Conservation (phyloP, 805 yeast genomes). For the Lipomyces kockii region DNA sequence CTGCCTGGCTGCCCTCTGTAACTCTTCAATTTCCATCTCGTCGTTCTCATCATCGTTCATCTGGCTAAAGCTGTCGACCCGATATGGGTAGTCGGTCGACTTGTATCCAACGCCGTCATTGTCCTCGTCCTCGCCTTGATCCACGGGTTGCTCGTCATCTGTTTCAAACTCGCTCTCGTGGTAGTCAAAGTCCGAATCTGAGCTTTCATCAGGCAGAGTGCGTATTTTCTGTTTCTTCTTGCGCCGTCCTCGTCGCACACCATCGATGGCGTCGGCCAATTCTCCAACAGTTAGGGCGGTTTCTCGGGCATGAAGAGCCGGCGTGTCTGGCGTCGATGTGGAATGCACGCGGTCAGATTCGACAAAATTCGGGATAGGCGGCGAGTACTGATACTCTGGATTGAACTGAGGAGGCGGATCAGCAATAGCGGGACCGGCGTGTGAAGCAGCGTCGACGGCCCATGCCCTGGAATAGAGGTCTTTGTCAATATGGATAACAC, state of each 20-base stretch:
- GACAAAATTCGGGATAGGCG: conserved; percentile 32
- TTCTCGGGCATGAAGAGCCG: not conserved
- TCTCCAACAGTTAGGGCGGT: not conserved
- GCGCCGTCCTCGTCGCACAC: conserved; percentile 4
- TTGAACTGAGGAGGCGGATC: conserved; percentile 19
- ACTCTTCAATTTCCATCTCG: conserved; percentile 49
- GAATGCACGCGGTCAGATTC: conserved; percentile 9
- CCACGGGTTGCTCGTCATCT: conserved; percentile 21
- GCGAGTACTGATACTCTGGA: conserved; percentile 25
- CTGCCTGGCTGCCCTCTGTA: conserved; percentile 46
- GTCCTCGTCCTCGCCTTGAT: conserved; percentile 43
- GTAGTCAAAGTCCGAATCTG: conserved; percentile 32
- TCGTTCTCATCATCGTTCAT: conserved; percentile 43
- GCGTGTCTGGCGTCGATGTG: conserved; percentile 5
- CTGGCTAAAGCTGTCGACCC: not conserved
- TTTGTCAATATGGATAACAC: conserved; percentile 30
- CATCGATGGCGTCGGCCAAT: conserved; percentile 1
- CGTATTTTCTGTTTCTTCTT: not conserved
- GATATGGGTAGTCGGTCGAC: not conserved
- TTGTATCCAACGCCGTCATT: conserved; percentile 30
- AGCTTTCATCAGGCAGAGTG: conserved; percentile 3
- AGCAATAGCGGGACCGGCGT: not conserved
- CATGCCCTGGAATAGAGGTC: conserved; percentile 26
- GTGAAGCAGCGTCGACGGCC: conserved; percentile 6
- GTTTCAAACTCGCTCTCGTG: conserved; percentile 26